Percentiles rank a stretch among this genome's conserved stretches.
phyloP scores from a whole-genome alignment of 1,284 basidiomycete species.

The Heliocybe sulcata region DNA sequence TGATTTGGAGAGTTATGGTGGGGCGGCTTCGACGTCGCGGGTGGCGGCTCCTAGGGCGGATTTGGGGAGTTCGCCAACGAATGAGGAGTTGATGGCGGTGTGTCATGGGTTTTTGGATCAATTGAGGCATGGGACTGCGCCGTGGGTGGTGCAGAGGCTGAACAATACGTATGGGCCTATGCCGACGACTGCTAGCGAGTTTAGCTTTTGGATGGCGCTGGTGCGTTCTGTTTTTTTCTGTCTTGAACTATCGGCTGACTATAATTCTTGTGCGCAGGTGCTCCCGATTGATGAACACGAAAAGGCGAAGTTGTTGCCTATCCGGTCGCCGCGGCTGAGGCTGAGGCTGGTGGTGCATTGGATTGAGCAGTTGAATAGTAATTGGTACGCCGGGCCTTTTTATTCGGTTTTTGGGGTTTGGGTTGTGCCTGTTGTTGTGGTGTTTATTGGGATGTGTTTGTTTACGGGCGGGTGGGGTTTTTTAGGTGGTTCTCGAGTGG shows the following conservation, averaged over 20 bases:
- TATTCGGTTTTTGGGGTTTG: too few species aligned
- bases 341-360: slow-evolving; percentile 85
- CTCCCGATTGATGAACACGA: slow-evolving; percentile 95
- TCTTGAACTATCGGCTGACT: slow-evolving; percentile 1
- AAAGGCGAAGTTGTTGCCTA: slow-evolving; percentile 90
- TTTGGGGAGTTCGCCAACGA: slow-evolving; percentile 29
- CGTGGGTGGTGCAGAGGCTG: slow-evolving; percentile 86
- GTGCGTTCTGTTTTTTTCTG: slow-evolving; percentile 24
- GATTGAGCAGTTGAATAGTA: slow-evolving; percentile 76
- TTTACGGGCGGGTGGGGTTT: not conserved
- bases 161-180: slow-evolving; percentile 71
- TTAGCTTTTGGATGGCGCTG: slow-evolving; percentile 88
- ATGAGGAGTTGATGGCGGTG: slow-evolving; percentile 63
- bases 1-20: slow-evolving; percentile 23
- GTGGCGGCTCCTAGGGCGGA: slow-evolving; percentile 7
- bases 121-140: slow-evolving; percentile 76
- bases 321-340: slow-evolving; percentile 73
- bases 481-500: slow-evolving; percentile 1
- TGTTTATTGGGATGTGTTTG: not conserved
- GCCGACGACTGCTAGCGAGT: slow-evolving; percentile 58
- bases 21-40: slow-evolving; percentile 7
- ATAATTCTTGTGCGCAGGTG: slow-evolving; percentile 32
- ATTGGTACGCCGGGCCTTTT: slow-evolving; percentile 29
- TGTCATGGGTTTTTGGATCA: slow-evolving; percentile 80
- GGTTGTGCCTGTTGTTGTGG: not conserved